A percentile compares a stretch with the other conserved stretches of the same genome.
Conservation (phyloP, 2,329 filamentous ascomycete genomes). For the Trichoderma polysporum region DNA sequence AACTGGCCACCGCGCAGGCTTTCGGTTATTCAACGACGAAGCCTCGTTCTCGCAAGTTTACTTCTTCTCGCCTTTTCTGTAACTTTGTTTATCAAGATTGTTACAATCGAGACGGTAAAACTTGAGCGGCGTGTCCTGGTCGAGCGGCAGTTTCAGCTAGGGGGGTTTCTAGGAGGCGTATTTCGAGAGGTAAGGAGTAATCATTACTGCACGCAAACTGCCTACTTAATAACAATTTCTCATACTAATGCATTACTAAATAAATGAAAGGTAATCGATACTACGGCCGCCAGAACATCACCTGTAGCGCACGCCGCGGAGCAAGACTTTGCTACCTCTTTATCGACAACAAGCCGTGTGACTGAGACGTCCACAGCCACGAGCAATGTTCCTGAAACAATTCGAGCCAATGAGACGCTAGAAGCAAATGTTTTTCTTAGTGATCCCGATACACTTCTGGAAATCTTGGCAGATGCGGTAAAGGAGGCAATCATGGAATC, state of each 20-base stretch:
- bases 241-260: not conserved
- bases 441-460: conserved; percentile 12
- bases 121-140: not conserved
- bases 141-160: conserved; percentile 30
- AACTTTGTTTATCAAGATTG: conserved; percentile 17
- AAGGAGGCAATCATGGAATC: conserved; percentile 14
- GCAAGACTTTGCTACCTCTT: not conserved
- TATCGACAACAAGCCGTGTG: not conserved
- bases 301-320: not conserved
- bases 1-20: not conserved
- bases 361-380: not conserved
- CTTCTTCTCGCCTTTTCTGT: conserved; percentile 16
- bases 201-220: too few species aligned
- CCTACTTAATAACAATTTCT: not conserved
- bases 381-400: not conserved
- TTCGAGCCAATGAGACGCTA: not conserved
- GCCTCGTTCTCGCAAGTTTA: conserved; percentile 7
- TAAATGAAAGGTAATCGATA: not conserved
- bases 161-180: conserved; percentile 23
- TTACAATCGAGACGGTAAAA: conserved; percentile 5
- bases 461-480: conserved; percentile 24
- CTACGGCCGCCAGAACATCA: not conserved
- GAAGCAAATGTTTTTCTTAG: not conserved
- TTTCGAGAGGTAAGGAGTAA: conserved; percentile 21
- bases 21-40: not conserved